A percentile compares a stretch with the other conserved stretches of the same genome.
Evolutionary conservation across 257 asterid species (phyloP).

Genomic region (Ilex aquifolium): DNA sequence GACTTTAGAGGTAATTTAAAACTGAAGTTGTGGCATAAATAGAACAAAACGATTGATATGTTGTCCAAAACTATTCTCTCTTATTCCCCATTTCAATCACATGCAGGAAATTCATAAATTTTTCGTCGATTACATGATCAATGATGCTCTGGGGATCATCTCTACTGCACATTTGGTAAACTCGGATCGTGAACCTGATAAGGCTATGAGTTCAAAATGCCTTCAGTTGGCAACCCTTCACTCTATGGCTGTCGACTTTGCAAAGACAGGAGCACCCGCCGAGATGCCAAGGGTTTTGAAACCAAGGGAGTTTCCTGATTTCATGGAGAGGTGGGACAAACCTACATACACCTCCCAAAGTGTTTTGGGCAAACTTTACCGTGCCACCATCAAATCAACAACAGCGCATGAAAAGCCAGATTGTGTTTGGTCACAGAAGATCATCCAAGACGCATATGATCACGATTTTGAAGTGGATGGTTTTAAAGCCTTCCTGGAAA

Average conservation of each 20-base stretch:
- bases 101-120: conserved; percentile 83
- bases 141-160: conserved; percentile 79
- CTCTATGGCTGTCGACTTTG: conserved; percentile 97
- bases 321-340: conserved; percentile 87
- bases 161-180: conserved; percentile 86
- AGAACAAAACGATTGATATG: no score
- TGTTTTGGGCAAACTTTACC: conserved; percentile 74
- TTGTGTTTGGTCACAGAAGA: conserved; percentile 13
- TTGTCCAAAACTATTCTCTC: no score
- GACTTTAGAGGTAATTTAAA: conserved; percentile 57
- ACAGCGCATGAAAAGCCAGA: conserved; percentile 19
- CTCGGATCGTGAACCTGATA: conserved; percentile 79
- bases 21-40: not conserved
- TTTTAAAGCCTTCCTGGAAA: conserved; percentile 36
- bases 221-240: conserved; percentile 82
- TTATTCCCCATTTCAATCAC: not conserved
- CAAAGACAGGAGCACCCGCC: conserved; percentile 93
- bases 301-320: conserved; percentile 83
- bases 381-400: conserved; percentile 44
- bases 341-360: conserved; percentile 71
- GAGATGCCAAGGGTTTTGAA: conserved; percentile 76
- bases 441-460: conserved; percentile 47
- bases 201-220: conserved; percentile 72
- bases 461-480: conserved; percentile 60
- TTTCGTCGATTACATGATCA: conserved; percentile 84